A percentile compares a stretch with the other conserved stretches of the same genome.
These are phyloP conservation scores for Candida manassasensis DNA, from an alignment of 805 yeast genomes.

Conservation along the genomic window DNA sequence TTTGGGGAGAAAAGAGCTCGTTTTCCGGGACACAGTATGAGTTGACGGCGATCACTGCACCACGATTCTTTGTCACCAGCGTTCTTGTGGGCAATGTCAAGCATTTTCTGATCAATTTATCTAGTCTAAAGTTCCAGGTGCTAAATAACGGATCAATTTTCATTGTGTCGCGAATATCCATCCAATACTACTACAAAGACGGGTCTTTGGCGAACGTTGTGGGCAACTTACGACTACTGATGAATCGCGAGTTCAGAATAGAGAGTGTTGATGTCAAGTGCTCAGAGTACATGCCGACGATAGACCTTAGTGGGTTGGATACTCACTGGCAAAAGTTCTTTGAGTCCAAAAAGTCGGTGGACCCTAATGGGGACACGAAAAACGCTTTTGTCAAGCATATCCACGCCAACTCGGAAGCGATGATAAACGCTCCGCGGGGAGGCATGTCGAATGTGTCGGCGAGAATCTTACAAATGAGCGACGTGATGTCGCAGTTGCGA, in stretches of 20 bases:
- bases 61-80: conserved; percentile 52
- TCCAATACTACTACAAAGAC: conserved; percentile 49
- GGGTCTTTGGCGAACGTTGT: conserved; percentile 63
- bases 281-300: conserved; percentile 21
- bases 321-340: conserved; percentile 19
- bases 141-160: conserved; percentile 37
- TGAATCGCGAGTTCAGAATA: conserved; percentile 58
- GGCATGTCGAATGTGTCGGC: conserved; percentile 66
- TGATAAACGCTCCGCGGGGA: conserved; percentile 45
- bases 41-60: conserved; percentile 59
- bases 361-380: conserved; percentile 8
- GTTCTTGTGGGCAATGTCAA: conserved; percentile 41
- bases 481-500: conserved; percentile 68
- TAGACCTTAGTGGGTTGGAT: conserved; percentile 22
- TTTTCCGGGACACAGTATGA: conserved; percentile 50
- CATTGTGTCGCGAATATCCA: conserved; percentile 23
- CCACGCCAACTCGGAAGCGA: conserved; percentile 35
- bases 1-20: conserved; percentile 2
- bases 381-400: conserved; percentile 19
- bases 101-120: conserved; percentile 24
- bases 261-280: conserved; percentile 66
- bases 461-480: conserved; percentile 70
- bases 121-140: conserved; percentile 38
- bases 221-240: conserved; percentile 58
- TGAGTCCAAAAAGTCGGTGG: conserved; percentile 9